Base-by-base conservation (phyloP, 2,329 filamentous ascomycete species). In the Diaporthe destruens region DNA sequence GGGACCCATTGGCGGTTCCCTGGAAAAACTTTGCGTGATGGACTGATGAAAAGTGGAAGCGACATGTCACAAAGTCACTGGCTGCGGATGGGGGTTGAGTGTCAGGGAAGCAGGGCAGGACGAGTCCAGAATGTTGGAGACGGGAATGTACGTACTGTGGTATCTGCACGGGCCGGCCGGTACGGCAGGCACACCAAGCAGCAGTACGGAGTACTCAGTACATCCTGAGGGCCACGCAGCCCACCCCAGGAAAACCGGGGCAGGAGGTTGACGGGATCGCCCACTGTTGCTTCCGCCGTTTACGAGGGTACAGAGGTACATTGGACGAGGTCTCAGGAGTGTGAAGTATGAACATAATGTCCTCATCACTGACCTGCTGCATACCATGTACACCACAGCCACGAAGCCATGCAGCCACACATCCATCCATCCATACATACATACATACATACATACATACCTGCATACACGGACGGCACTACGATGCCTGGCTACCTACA, bases 1-100 rank as follows among this genome's bases (percentile, higher is more conserved):
- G 63, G 70, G 66, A 67, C 36, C 63, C 70, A 69, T 72, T 70
- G 70, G 42, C 42, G 57, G 54, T 18, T 68, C 72, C 65, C 56
- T 56, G 55, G 70, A 71, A 74, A 72, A 69, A 66, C 14, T 67
- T 72, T 59, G 32, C 55, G 23, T 53, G 57, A 74, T 74, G 72
- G 72, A 74, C 72, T 74, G 72, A 74, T 72, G 66, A 69, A 72
- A 74, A 72, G 70, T 70, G 70, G 66, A 72, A 72, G 70, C 72
- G 68, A 67, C 70, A 70, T 70, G 70, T 74, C 63, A 69, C 72
- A 29, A 68, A 67, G 67, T 70, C 61, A 51, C 61, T n/a, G 44
- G 29, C 61, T 51, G 61, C 32, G 44, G 61, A 3, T 51, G 25
- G n/a, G n/a, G n/a, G 61, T 65, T 34, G 59, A 65, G 59, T 65